phyloP scores from a whole-genome alignment of 306 rosid species.

The Arachis hypogaea region DNA sequence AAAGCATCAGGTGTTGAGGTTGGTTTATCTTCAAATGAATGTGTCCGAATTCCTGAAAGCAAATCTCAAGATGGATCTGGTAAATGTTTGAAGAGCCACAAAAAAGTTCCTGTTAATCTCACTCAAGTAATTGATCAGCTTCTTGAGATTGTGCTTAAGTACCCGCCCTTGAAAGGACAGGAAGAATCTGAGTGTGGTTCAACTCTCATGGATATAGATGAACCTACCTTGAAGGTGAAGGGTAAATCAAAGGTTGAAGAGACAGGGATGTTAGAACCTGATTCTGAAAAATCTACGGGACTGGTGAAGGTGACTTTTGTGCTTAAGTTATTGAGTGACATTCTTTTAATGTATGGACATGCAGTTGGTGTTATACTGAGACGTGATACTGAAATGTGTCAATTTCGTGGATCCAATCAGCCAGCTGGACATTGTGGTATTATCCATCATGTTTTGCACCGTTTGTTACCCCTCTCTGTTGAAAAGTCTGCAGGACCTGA shows the following conservation, averaged over 20 bases:
- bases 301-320: slow-evolving; percentile 94
- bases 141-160: slow-evolving; percentile 89
- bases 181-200: slow-evolving; percentile 54
- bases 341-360: slow-evolving; percentile 93
- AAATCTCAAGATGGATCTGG: slow-evolving; percentile 76
- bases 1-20: slow-evolving; percentile 67
- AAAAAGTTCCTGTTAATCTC: slow-evolving; percentile 88
- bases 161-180: slow-evolving; percentile 59
- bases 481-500: slow-evolving; percentile 95
- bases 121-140: slow-evolving; percentile 96
- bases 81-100: slow-evolving; percentile 85
- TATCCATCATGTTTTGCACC: slow-evolving; percentile 77
- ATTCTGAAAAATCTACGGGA: slow-evolving; percentile 84
- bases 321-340: slow-evolving; percentile 90
- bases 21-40: slow-evolving; percentile 73
- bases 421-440: slow-evolving; percentile 72
- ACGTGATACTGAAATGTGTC: slow-evolving; percentile 90
- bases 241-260: slow-evolving; percentile 96
- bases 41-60: slow-evolving; percentile 80
- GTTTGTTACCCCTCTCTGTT: slow-evolving; percentile 73
- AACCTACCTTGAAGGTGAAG: slow-evolving; percentile 83
- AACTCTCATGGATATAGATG: slow-evolving; percentile 90
- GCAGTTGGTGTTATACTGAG: slow-evolving; percentile 90
- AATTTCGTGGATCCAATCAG: slow-evolving; percentile 76
- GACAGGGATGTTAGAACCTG: slow-evolving; percentile 58